phyloP scores from a whole-genome alignment of 2,329 filamentous ascomycete genomes.

The Fusarium newnesense region DNA sequence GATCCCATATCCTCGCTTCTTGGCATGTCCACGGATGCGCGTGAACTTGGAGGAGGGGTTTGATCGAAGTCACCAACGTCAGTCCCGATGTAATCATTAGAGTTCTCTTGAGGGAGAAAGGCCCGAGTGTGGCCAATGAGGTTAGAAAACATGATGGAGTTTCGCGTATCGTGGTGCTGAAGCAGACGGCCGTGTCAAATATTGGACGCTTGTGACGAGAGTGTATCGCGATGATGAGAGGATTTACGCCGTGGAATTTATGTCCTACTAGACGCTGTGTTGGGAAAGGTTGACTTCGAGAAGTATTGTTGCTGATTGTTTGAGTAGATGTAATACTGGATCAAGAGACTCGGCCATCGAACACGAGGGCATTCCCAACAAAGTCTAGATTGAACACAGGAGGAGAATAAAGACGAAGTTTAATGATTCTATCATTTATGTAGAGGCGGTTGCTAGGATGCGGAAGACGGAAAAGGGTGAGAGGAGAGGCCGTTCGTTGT shows the following conservation, averaged over 20 bases:
- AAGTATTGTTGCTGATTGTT: background rate
- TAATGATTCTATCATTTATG: slow-evolving; percentile 1
- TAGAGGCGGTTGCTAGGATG: slow-evolving; percentile 9
- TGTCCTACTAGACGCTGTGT: background rate
- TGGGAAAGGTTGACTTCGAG: background rate
- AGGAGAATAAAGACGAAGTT: background rate
- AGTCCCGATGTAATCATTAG: slow-evolving; percentile 28
- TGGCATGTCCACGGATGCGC: slow-evolving; percentile 41
- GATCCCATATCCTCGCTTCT: slow-evolving; percentile 19
- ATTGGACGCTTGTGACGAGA: background rate
- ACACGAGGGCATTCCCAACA: slow-evolving; percentile 20
- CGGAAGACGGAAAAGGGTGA: background rate
- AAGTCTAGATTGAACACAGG: background rate
- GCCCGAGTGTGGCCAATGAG: slow-evolving; percentile 40
- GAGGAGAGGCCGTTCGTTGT: background rate
- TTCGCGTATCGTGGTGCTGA: background rate
- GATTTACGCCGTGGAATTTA: background rate
- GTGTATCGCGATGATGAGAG: background rate
- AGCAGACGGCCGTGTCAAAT: background rate
- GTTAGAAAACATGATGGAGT: slow-evolving; percentile 35
- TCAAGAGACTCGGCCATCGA: slow-evolving; percentile 7
- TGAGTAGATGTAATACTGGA: slow-evolving; percentile 8
- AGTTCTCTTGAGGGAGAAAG: slow-evolving; percentile 27
- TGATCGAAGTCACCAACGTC: slow-evolving; percentile 46
- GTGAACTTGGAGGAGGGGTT: slow-evolving; percentile 48